Percentiles rank a stretch among this genome's conserved stretches.
These are phyloP conservation scores for Mollisia scopiformis DNA, from an alignment of 2,329 filamentous ascomycete genomes.

Conservation along the genomic window DNA sequence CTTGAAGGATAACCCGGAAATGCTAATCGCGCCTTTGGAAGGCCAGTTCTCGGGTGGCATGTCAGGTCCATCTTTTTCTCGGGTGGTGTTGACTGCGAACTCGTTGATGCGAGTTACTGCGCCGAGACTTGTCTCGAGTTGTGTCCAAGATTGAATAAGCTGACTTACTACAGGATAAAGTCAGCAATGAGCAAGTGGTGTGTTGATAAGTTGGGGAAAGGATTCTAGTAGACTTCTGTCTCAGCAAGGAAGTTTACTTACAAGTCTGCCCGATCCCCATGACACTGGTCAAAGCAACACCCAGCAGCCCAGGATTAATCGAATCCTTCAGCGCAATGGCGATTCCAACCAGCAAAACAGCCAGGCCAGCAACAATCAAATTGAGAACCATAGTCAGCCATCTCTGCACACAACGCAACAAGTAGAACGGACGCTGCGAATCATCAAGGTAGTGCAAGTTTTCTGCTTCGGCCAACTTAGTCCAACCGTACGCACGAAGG, in stretches of 20 bases:
- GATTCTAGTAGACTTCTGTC: too few relatives aligned
- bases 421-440: conserved; percentile 60
- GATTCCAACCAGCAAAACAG: conserved; percentile 39
- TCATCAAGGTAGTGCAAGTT: conserved; percentile 50
- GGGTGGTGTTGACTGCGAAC: conserved; percentile 47
- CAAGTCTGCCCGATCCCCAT: conserved; percentile 38
- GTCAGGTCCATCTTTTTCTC: conserved; percentile 37
- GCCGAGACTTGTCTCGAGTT: conserved; percentile 59
- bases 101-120: conserved; percentile 57
- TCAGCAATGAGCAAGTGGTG: neutral
- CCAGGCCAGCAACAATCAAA: conserved; percentile 26
- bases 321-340: conserved; percentile 4
- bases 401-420: conserved; percentile 57
- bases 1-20: neutral
- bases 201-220: neutral
- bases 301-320: conserved; percentile 8
- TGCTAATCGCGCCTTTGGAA: conserved; percentile 26
- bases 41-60: conserved; percentile 35
- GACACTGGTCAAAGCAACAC: conserved; percentile 42
- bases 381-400: conserved; percentile 52
- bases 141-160: conserved; percentile 51
- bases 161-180: conserved; percentile 42
- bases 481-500: conserved; percentile 48
- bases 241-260: neutral
- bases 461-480: conserved; percentile 41